A percentile compares a stretch with the other conserved stretches of the same genome.
Evolutionary conservation across 257 asterid species (phyloP).

Genomic region (Echium plantagineum): DNA sequence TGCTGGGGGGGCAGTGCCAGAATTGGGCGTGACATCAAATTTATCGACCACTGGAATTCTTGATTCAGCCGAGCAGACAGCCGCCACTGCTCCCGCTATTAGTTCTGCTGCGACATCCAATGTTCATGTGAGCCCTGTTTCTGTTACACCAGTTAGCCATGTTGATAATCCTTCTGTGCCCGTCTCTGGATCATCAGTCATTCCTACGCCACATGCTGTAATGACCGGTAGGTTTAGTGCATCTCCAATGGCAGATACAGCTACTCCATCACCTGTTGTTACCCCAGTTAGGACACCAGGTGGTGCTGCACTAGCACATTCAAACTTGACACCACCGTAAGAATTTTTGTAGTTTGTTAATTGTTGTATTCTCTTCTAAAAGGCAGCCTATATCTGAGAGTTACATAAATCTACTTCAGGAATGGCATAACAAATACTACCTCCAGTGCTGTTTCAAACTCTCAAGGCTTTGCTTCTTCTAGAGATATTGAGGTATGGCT

Average conservation of each 20-base stretch:
- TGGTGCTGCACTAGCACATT: conserved; percentile 25
- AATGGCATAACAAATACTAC: conserved; percentile 32
- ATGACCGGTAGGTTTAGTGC: conserved; percentile 25
- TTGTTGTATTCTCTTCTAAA: background rate
- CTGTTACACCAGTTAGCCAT: conserved; percentile 39
- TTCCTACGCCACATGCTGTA: conserved; percentile 31
- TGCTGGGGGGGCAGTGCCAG: conserved; percentile 37
- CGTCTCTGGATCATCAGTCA: conserved; percentile 45
- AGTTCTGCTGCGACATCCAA: conserved; percentile 34
- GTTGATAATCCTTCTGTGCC: conserved; percentile 33
- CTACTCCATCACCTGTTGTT: conserved; percentile 39
- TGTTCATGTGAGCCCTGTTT: conserved; percentile 42
- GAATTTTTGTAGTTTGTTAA: conserved; percentile 10
- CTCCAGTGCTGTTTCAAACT: conserved; percentile 27
- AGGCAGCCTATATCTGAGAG: conserved; percentile 5
- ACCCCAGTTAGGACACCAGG: conserved; percentile 28
- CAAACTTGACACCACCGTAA: conserved; percentile 28
- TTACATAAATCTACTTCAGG: conserved; percentile 26
- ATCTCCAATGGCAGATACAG: conserved; percentile 32
- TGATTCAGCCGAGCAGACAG: conserved; percentile 36
- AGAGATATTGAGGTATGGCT: conserved; percentile 60
- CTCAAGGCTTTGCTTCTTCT: conserved; percentile 46
- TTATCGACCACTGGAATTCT: conserved; percentile 28
- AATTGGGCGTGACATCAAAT: conserved; percentile 26
- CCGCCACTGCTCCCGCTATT: conserved; percentile 31